Percentiles rank a stretch among this genome's conserved stretches.
Evolutionary conservation across 106 monocot species (phyloP).

Genomic region (Dendrobium officinale): DNA sequence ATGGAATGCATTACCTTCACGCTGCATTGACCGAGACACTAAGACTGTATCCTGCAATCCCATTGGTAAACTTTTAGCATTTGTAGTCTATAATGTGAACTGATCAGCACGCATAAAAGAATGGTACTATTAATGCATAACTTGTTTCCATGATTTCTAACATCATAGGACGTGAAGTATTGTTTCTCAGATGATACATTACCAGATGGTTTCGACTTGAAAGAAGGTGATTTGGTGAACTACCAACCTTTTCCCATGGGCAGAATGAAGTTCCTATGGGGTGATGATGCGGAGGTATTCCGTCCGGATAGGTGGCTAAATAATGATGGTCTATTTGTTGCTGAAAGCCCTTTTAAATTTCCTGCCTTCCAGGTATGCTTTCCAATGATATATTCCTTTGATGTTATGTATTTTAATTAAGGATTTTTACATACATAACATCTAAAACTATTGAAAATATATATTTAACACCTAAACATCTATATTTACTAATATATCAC

Average conservation of each 20-base stretch:
- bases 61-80: conserved; percentile 20
- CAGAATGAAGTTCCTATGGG: conserved; percentile 58
- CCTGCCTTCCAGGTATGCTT: conserved; percentile 48
- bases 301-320: conserved; percentile 59
- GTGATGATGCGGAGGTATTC: conserved; percentile 56
- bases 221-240: conserved; percentile 41
- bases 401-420: too few species aligned
- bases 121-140: too few species aligned
- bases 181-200: conserved; percentile 46
- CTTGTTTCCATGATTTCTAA: neutral
- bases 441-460: too few species aligned
- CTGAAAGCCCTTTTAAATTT: conserved; percentile 59
- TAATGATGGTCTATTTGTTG: conserved; percentile 28
- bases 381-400: too few species aligned
- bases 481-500: too few species aligned
- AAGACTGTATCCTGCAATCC: conserved; percentile 60
- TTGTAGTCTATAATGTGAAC: neutral
- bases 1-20: conserved; percentile 66
- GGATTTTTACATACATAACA: too few species aligned
- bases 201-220: conserved; percentile 39
- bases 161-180: conserved; percentile 32
- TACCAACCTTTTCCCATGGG: conserved; percentile 59
- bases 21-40: conserved; percentile 59
- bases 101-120: too few species aligned
- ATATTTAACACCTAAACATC: too few species aligned